These are phyloP conservation scores for Coix lacrymajobi DNA, from an alignment of 176 grass and related monocot species.

Conservation along the genomic window DNA sequence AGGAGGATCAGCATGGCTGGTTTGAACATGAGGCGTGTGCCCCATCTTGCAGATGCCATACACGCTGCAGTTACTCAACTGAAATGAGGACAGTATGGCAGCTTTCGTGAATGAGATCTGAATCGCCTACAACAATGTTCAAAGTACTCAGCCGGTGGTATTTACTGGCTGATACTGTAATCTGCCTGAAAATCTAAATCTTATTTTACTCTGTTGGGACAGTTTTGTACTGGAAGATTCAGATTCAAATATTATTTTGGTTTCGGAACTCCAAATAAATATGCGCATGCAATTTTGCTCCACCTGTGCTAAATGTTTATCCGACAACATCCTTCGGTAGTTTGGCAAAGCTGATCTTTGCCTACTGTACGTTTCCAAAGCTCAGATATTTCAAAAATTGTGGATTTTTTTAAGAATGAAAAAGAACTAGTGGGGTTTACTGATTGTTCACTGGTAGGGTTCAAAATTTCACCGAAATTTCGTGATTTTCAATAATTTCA, in stretches of 20 bases:
- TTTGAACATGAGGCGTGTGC: slow-evolving; percentile 58
- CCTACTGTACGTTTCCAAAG: neutral
- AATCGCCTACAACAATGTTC: neutral
- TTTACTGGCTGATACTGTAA: slow-evolving; percentile 16
- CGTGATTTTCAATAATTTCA: no score
- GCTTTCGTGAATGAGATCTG: slow-evolving; percentile 20
- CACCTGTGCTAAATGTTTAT: neutral
- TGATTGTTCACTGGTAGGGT: no score
- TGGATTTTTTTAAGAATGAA: no score
- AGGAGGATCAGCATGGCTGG: slow-evolving; percentile 99
- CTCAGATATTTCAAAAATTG: neutral
- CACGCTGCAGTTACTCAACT: slow-evolving; percentile 72
- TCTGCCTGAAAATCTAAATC: slow-evolving; percentile 9
- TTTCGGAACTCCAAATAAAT: neutral
- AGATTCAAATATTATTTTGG: neutral
- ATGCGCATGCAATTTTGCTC: neutral
- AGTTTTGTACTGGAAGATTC: slow-evolving; percentile 19
- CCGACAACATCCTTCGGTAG: neutral
- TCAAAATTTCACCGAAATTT: no score
- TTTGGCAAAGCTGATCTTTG: neutral
- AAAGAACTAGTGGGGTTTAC: no score
- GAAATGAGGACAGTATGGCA: slow-evolving; percentile 28
- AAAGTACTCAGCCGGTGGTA: slow-evolving; percentile 12
- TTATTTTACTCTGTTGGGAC: neutral
- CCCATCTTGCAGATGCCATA: slow-evolving; percentile 83